phyloP scores from a whole-genome alignment of 345 rosid genomes.

The Pugionium cornutum region DNA sequence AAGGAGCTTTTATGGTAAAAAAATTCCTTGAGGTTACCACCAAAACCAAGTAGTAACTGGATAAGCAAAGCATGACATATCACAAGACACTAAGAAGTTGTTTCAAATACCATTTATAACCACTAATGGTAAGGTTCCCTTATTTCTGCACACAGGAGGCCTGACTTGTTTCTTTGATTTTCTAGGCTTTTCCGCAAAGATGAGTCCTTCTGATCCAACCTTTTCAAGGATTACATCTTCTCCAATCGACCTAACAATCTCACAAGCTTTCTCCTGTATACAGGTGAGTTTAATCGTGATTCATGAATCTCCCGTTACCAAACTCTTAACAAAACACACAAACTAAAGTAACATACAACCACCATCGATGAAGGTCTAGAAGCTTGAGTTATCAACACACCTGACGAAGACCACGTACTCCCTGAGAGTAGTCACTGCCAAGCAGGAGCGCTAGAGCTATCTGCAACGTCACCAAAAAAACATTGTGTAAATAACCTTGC shows the following conservation, averaged over 20 bases:
- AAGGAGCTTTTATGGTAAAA: slow-evolving; percentile 11
- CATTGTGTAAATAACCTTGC: not conserved
- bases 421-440: slow-evolving; percentile 85
- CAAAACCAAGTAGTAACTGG: slow-evolving; percentile 20
- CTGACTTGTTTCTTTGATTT: slow-evolving; percentile 50
- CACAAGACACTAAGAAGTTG: slow-evolving; percentile 21
- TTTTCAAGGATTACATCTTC: slow-evolving; percentile 61
- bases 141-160: slow-evolving; percentile 36
- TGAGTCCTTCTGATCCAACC: slow-evolving; percentile 56
- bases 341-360: slow-evolving; percentile 1
- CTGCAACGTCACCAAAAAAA: slow-evolving; percentile 42
- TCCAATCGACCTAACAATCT: slow-evolving; percentile 67
- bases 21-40: not conserved
- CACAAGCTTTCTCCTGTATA: slow-evolving; percentile 81
- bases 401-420: slow-evolving; percentile 81
- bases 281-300: slow-evolving; percentile 16
- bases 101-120: slow-evolving; percentile 45
- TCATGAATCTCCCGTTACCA: slow-evolving; percentile 12
- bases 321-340: not conserved
- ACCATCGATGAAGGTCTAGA: slow-evolving; percentile 3
- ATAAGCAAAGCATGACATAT: slow-evolving; percentile 25
- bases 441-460: slow-evolving; percentile 83
- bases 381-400: slow-evolving; percentile 49
- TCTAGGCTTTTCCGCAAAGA: slow-evolving; percentile 53
- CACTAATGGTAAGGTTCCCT: slow-evolving; percentile 41